Conservation (phyloP, 352 stramenopile genomes). For the Phytophthora syringae region DNA sequence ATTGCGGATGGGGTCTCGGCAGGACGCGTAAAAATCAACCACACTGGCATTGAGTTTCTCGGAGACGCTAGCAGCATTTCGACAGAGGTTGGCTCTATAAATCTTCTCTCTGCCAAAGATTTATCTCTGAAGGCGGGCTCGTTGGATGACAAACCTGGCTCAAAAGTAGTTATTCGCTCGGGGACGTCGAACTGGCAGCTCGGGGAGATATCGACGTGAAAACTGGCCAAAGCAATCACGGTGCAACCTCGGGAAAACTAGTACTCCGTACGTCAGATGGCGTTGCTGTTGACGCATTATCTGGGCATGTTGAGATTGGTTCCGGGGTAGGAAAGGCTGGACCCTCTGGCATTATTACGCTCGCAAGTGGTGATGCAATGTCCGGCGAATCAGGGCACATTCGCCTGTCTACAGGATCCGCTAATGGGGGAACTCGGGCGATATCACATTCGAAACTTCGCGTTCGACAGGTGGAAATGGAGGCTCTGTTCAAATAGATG, state of each 20-base stretch:
- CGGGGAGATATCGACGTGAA: slow-evolving; percentile 46
- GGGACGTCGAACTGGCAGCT: slow-evolving; percentile 43
- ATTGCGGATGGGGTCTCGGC: slow-evolving; percentile 25
- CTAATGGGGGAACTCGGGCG: slow-evolving; percentile 23
- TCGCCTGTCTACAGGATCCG: slow-evolving; percentile 19
- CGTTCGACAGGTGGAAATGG: slow-evolving; percentile 15
- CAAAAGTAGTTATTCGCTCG: slow-evolving; percentile 37
- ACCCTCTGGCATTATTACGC: slow-evolving; percentile 25
- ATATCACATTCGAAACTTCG: slow-evolving; percentile 16
- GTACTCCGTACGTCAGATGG: slow-evolving; percentile 28
- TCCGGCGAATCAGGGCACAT: slow-evolving; percentile 28
- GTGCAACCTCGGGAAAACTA: slow-evolving; percentile 32
- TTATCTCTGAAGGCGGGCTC: slow-evolving; percentile 37
- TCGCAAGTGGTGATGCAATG: slow-evolving; percentile 21
- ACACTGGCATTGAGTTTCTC: slow-evolving; percentile 43
- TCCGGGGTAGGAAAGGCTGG: slow-evolving; percentile 25
- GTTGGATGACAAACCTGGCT: slow-evolving; percentile 49
- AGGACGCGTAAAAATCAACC: slow-evolving; percentile 47
- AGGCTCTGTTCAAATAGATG: slow-evolving; percentile 18
- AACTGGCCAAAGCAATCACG: slow-evolving; percentile 44
- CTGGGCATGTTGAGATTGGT: slow-evolving; percentile 28
- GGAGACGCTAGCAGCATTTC: slow-evolving; percentile 43
- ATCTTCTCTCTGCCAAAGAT: slow-evolving; percentile 39
- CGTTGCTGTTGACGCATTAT: slow-evolving; percentile 17
- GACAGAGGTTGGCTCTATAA: slow-evolving; percentile 52